Evolutionary conservation across 345 rosid species (phyloP), one percentile per base, ranked within the genome.

Genomic region (Conringia planisiliqua): DNA sequence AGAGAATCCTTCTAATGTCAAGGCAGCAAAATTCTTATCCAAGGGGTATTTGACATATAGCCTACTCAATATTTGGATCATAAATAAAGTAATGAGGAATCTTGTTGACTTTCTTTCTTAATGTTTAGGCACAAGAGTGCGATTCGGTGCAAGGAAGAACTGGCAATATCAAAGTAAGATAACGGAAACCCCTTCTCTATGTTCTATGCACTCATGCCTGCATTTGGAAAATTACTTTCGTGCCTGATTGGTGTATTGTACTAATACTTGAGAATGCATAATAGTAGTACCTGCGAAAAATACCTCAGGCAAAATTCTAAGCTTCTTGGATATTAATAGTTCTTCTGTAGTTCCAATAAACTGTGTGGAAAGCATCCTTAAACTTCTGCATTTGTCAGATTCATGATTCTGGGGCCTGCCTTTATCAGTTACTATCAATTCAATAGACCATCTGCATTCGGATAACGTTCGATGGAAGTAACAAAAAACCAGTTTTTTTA

Each of bases 1-100:
- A 82, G 92, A 92, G 84, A 85, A 73, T 80, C 96, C 91, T 73
- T 85, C 91, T 50, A 90, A 89, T 78, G 86, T 92, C 61, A 95
- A 95, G 86, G 96, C 97, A 33, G 91, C 93, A 13, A 84, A 72
- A 77, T 95, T 91, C 83, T 74, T 95, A 69, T 92, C 96, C 47
- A 85, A 78, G 72, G 99, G 97, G 99, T 94, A 77, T 66, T 71
- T 66, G 74, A 64, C 74, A 58, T 57, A 20, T 43, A 4, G 10
- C 71, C 29, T 59, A 33, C 43, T 71, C 51, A 32, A 14, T 72
- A 72, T 30, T 61, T 63, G 48, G 17, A 43, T 52, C 32, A 30
- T 47, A 27, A 22, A 63, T 30, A 58, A 36, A 35, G 3, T 30
- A 13, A 14, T 6, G 35, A 44, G 11, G 20, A 33, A 26, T 47